A percentile compares a stretch with the other conserved stretches of the same genome.
phyloP scores from a whole-genome alignment of 306 rosid species.

The Quercus suber region DNA sequence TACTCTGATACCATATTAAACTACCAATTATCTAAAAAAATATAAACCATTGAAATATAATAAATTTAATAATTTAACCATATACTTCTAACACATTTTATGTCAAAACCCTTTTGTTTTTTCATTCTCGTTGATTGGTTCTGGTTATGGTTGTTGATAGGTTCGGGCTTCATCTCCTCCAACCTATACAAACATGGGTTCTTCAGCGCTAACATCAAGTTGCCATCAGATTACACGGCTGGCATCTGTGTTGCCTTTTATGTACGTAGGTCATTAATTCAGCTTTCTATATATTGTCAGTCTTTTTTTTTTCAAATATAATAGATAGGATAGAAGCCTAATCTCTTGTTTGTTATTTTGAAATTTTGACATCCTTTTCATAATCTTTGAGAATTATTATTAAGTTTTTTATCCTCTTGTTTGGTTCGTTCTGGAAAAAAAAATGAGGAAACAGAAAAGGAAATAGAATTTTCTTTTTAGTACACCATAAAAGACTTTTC shows the following conservation, averaged over 20 bases:
- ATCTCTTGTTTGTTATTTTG: no score
- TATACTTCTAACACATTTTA: no score
- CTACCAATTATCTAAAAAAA: accelerated
- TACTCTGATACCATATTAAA: no score
- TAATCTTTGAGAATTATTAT: background rate
- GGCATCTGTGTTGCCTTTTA: slow-evolving; percentile 89
- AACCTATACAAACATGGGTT: slow-evolving; percentile 78
- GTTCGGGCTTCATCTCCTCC: slow-evolving; percentile 91
- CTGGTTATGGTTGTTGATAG: slow-evolving; percentile 22
- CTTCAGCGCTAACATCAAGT: slow-evolving; percentile 84
- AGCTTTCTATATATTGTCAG: no score
- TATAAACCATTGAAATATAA: accelerated
- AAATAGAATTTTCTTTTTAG: background rate
- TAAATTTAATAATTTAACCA: accelerated
- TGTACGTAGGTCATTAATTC: slow-evolving; percentile 37
- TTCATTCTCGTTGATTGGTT: no score
- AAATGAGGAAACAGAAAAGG: background rate
- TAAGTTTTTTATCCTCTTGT: background rate
- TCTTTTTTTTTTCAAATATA: no score
- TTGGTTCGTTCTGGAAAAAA: background rate
- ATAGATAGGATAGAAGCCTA: no score
- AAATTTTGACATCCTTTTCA: background rate
- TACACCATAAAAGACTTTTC: background rate
- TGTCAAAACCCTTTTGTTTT: no score
- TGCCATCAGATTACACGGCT: slow-evolving; percentile 87